A percentile compares a stretch with the other conserved stretches of the same genome.
Conservation (phyloP, 2,329 filamentous ascomycete genomes). For the Cytospora piceae region DNA sequence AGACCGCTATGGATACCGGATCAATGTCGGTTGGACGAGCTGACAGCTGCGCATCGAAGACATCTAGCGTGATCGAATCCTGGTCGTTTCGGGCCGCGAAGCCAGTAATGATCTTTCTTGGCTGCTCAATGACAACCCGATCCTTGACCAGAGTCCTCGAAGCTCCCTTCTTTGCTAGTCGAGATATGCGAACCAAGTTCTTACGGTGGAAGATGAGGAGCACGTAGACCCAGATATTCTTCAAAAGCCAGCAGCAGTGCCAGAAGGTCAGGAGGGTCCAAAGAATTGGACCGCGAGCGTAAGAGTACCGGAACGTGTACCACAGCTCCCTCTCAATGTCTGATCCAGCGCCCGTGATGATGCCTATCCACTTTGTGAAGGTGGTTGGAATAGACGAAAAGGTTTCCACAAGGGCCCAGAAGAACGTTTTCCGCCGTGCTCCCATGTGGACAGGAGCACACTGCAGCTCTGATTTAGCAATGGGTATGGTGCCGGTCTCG, state of each 20-base stretch:
- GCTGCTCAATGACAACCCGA: slow-evolving; percentile 39
- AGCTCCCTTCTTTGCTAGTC: slow-evolving; percentile 40
- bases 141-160: slow-evolving; percentile 37
- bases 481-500: slow-evolving; percentile 27
- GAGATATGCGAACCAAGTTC: slow-evolving; percentile 39
- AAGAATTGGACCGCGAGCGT: slow-evolving; percentile 34
- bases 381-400: slow-evolving; percentile 34
- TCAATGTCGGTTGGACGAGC: slow-evolving; percentile 32
- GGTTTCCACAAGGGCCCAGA: slow-evolving; percentile 29
- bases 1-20: slow-evolving; percentile 36
- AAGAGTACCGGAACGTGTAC: slow-evolving; percentile 38
- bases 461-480: slow-evolving; percentile 30
- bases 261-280: slow-evolving; percentile 38
- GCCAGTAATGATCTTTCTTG: slow-evolving; percentile 40
- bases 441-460: slow-evolving; percentile 30
- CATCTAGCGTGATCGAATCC: slow-evolving; percentile 36
- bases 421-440: slow-evolving; percentile 19
- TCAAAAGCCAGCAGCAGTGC: slow-evolving; percentile 39
- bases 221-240: slow-evolving; percentile 40
- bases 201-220: slow-evolving; percentile 42
- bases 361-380: slow-evolving; percentile 41
- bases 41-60: slow-evolving; percentile 37
- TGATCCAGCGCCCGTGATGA: slow-evolving; percentile 41
- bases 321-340: slow-evolving; percentile 43
- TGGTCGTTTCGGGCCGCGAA: slow-evolving; percentile 37